Base-by-base conservation (phyloP, 2,329 filamentous ascomycete species). In the Xylaria sp. region DNA sequence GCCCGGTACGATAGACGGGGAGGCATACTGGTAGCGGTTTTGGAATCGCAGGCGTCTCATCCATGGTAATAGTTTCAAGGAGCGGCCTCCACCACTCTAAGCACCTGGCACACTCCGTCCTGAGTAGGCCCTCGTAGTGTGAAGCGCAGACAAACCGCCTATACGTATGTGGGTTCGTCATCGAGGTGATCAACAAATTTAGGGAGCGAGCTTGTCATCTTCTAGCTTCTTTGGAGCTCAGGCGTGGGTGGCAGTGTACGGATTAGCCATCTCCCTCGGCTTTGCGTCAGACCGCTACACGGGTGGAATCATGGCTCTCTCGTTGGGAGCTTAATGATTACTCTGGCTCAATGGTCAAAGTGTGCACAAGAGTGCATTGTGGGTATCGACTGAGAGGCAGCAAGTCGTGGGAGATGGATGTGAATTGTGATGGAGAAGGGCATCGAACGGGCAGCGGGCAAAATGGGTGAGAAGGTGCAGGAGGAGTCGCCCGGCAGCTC, bases 1-100 rank as follows among this genome's bases (percentile, higher is more conserved):
- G 7, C 30, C 58, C 44, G 39, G 54, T 37, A 54, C 44, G 39
- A 52, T 37, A 54, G 48, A 59, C 57, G 19, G 53, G 10, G 11
- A n/a, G 42, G 9, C 42, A n/a, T 46, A 16, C 42, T n/a, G 42
- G 10, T 6, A 42, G 37, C n/a, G 13, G 42, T n/a, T n/a, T 46
- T n/a, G 42, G 9, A 6, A 6, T 46, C 13, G 42, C n/a, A n/a
- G 9, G 13, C 13, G 10, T 13, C 13, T 46, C 9, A 46, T 46
- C 42, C 42, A 13, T 46, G 42, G 42, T 46, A 46, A 46, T n/a
- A 46, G n/a, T 16, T 46, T n/a, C 42, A 46, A 16, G 42, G 42
- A 46, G n/a, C 11, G 11, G 13, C 42, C 13, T 46, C 42, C 42
- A 46, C 42, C 10, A 13, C 42, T 46, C 42, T n/a, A 46, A 13